Evolutionary conservation across 352 stramenopile species (phyloP).

Genomic region (Phytophthora crassamura): DNA sequence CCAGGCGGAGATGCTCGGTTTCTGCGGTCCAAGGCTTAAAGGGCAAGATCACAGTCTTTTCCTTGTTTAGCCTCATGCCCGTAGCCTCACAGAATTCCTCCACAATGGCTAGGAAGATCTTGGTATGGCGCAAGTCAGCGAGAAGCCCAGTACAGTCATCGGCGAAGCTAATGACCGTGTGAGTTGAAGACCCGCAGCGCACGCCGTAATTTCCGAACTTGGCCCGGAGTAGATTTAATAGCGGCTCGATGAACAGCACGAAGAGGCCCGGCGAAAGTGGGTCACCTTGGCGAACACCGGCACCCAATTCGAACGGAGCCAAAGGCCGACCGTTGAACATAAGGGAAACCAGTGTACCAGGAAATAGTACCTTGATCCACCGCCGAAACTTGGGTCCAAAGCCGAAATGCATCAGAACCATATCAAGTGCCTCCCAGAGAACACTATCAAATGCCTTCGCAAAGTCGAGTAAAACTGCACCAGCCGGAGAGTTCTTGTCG

Average conservation of each 20-base stretch:
- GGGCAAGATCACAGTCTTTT: too few relatives aligned
- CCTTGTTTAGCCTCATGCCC: too few relatives aligned
- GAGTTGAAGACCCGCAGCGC: not conserved
- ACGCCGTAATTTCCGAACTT: not conserved
- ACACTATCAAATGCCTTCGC: slow-evolving; percentile 20
- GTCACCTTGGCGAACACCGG: slow-evolving; percentile 10
- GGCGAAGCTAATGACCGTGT: slow-evolving; percentile 9
- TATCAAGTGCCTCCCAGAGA: slow-evolving; percentile 2
- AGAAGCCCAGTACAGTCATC: too few relatives aligned
- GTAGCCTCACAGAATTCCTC: too few relatives aligned
- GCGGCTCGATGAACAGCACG: slow-evolving; percentile 10
- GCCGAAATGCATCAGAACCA: slow-evolving; percentile 2
- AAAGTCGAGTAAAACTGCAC: slow-evolving; percentile 15
- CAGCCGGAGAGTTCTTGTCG: too few relatives aligned
- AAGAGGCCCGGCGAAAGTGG: not conserved
- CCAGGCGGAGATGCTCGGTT: too few relatives aligned
- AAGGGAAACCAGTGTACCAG: not conserved
- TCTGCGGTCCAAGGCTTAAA: too few relatives aligned
- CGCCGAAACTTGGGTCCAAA: not conserved
- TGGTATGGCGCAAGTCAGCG: too few relatives aligned
- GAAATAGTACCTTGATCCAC: slow-evolving; percentile 4
- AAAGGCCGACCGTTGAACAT: slow-evolving; percentile 5
- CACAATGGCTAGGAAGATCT: too few relatives aligned
- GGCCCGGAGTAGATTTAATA: not conserved
- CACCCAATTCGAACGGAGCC: not conserved